Base-by-base conservation (phyloP, 1,284 basidiomycete genomes). In the Blastosporella zonata region DNA sequence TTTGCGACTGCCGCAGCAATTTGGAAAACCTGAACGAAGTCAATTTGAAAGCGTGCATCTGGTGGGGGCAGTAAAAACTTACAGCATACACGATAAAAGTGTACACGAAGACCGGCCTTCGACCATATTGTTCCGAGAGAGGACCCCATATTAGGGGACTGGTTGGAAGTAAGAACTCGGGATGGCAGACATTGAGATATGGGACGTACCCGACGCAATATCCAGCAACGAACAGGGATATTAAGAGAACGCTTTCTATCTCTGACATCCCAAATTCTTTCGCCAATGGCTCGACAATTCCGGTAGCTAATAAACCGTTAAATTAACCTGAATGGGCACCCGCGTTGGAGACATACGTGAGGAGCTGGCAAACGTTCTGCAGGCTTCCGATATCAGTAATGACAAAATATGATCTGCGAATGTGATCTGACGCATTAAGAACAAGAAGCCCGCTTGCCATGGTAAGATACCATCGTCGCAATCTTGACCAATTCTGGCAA, bases 81-180 rank as follows among this genome's bases (percentile, higher is more conserved):
- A 80, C 78, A 17, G 75, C 74, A 67, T 88, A 90, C 18, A 80
- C 67, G 48, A 84, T 60, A 62, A 88, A 88, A 2, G 84, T 68
- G 42, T 79, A 59, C 47, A 94, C 68, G 61, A 90, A 89, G 40
- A 90, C 65, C 0, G 84, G 81, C 34, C 82, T 72, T 12, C 82
- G 74, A 8, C 84, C 83, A 50, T 77, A 77, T 52, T 67, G 62
- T 47, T 76, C 72, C 58, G 86, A 78, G 17, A 79, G 59, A 2
- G 82, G 82, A 0, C 74, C 82, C 79, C 79, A 84, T 1, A 90
- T 47, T 1, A 90, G 67, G 0, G 87, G 87, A 0, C 73, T 68
- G 27, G 15, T 10, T 22, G 29, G 20, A 29, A 43, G n/a, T 17
- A 18, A 13, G 10, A 22, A 20, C 40, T 23, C 28, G 31, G 17